Evolutionary conservation across 2,329 filamentous ascomycete genomes (phyloP).

Genomic region (Fusarium mexicanum): DNA sequence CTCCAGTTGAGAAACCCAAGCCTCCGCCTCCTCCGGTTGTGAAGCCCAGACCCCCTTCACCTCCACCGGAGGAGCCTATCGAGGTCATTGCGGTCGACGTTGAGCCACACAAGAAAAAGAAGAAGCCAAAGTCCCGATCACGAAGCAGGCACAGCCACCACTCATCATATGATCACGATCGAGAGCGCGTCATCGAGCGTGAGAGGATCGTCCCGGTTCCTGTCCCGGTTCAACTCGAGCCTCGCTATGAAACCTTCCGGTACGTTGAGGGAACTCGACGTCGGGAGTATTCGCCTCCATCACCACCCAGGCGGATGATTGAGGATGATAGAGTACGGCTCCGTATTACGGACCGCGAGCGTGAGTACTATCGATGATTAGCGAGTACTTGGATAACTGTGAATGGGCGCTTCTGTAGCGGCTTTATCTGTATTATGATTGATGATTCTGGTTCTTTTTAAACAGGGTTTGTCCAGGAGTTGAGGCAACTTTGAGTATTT

Average conservation of each 20-base stretch:
- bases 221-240: slow-evolving; percentile 52
- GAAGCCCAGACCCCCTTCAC: slow-evolving; percentile 38
- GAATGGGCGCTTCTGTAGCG: slow-evolving; percentile 1
- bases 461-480: slow-evolving; percentile 23
- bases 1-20: slow-evolving; percentile 19
- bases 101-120: slow-evolving; percentile 44
- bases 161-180: slow-evolving; percentile 46
- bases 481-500: slow-evolving; percentile 15
- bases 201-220: slow-evolving; percentile 59
- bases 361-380: slow-evolving; percentile 45
- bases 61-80: slow-evolving; percentile 47
- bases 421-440: slow-evolving; percentile 38
- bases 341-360: slow-evolving; percentile 48
- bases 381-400: neutral
- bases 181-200: slow-evolving; percentile 63
- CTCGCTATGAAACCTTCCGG: slow-evolving; percentile 60
- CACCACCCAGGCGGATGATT: slow-evolving; percentile 47
- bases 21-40: slow-evolving; percentile 39
- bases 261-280: slow-evolving; percentile 62
- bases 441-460: slow-evolving; percentile 22
- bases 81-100: slow-evolving; percentile 54
- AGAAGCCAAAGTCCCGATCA: slow-evolving; percentile 44
- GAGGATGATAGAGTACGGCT: slow-evolving; percentile 45
- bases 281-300: slow-evolving; percentile 43
- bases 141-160: slow-evolving; percentile 45